phyloP scores from a whole-genome alignment of 2,329 filamentous ascomycete genomes.

The Parascedosporium putredinis region DNA sequence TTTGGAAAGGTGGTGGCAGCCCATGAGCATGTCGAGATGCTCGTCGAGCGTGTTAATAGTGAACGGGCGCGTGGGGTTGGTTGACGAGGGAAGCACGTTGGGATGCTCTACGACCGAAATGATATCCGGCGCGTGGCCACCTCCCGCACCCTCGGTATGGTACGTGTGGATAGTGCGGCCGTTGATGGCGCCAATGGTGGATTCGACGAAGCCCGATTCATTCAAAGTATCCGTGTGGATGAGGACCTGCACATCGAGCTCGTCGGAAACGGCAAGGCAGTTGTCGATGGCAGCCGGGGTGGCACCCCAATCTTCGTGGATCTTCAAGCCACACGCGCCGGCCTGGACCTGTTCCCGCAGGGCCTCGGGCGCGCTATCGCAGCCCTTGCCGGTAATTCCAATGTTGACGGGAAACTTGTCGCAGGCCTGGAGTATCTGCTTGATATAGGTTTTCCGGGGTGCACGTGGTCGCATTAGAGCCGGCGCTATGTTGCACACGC shows the following conservation, averaged over 20 bases:
- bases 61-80: slow-evolving; percentile 85
- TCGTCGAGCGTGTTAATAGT: slow-evolving; percentile 91
- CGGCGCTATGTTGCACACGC: slow-evolving; percentile 48
- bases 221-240: slow-evolving; percentile 96
- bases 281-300: slow-evolving; percentile 87
- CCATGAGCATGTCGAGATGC: slow-evolving; percentile 97
- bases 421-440: slow-evolving; percentile 80
- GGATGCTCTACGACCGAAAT: slow-evolving; percentile 82
- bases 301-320: slow-evolving; percentile 93
- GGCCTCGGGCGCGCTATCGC: slow-evolving; percentile 61
- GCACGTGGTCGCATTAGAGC: slow-evolving; percentile 85
- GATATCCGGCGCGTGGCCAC: slow-evolving; percentile 91
- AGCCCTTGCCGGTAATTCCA: slow-evolving; percentile 89
- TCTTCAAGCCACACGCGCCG: slow-evolving; percentile 80
- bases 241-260: slow-evolving; percentile 83
- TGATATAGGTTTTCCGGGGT: slow-evolving; percentile 78
- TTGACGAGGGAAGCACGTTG: slow-evolving; percentile 83
- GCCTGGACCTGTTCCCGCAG: slow-evolving; percentile 73
- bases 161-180: slow-evolving; percentile 89
- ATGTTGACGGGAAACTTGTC: slow-evolving; percentile 77
- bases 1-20: slow-evolving; percentile 86
- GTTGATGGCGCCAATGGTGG: slow-evolving; percentile 77
- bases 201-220: slow-evolving; percentile 93
- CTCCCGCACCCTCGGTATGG: slow-evolving; percentile 90
- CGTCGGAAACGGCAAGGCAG: slow-evolving; percentile 77